phyloP scores from a whole-genome alignment of 73 alveolate species.

The Paramecium bursaria region DNA sequence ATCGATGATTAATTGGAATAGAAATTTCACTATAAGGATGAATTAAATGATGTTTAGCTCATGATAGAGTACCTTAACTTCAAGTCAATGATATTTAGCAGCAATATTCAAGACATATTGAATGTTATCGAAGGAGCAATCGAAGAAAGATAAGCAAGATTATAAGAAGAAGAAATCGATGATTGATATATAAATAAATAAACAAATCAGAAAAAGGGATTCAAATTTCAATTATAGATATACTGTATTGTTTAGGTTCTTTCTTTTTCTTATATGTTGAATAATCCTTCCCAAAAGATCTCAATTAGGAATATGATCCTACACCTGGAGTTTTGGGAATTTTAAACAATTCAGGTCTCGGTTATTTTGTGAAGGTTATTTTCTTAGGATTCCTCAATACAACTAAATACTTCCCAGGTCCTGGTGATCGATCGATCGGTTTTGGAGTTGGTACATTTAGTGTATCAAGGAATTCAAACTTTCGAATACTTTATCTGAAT shows the following conservation, averaged over 20 bases:
- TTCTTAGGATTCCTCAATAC: background rate
- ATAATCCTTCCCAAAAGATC: background rate
- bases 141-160: conserved; percentile 50
- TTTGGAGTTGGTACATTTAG: background rate
- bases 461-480: background rate
- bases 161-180: conserved; percentile 43
- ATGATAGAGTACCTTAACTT: conserved; percentile 51
- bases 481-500: background rate
- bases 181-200: conserved; percentile 27
- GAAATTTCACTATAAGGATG: conserved; percentile 27
- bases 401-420: background rate
- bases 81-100: conserved; percentile 24
- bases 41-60: conserved; percentile 37
- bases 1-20: background rate
- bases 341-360: background rate
- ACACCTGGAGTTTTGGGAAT: background rate
- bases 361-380: background rate
- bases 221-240: no score
- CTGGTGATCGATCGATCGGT: background rate
- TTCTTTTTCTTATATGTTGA: background rate
- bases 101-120: conserved; percentile 19
- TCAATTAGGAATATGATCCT: background rate
- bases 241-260: no score
- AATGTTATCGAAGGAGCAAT: conserved; percentile 52
- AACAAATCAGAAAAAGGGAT: no score